Conservation (phyloP, 2,329 filamentous ascomycete genomes). For the Aspergillus sp. region DNA sequence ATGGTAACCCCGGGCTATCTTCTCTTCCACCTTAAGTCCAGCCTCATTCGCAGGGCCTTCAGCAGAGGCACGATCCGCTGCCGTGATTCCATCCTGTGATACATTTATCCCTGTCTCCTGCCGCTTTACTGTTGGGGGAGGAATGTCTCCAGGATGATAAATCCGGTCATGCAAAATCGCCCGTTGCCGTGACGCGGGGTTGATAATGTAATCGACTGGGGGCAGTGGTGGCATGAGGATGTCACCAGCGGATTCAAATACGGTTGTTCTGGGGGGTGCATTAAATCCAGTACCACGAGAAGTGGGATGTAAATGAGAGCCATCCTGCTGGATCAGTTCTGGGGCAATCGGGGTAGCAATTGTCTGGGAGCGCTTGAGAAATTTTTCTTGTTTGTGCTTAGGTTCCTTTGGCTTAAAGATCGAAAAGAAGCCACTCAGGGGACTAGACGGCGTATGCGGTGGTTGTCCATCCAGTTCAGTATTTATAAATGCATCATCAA, state of each 20-base stretch:
- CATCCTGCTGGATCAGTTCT: constrained; percentile 11
- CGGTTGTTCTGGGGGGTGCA: constrained; percentile 83
- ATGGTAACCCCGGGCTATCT: constrained; percentile 95
- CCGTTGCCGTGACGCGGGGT: constrained; percentile 76
- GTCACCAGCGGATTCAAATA: constrained; percentile 94
- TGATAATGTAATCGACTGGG: constrained; percentile 74
- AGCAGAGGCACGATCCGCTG: constrained; percentile 2
- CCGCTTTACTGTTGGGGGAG: constrained; percentile 63
- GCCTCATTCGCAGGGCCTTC: constrained; percentile 15
- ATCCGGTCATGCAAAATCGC: constrained; percentile 97
- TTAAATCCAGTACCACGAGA: constrained; percentile 53
- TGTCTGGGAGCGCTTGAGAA: constrained; percentile 77
- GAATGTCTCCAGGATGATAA: constrained; percentile 92
- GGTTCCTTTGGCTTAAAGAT: constrained; percentile 66
- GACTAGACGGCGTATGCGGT: constrained; percentile 40
- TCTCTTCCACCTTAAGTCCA: constrained; percentile 89
- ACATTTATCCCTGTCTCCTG: constrained; percentile 40
- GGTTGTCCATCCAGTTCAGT: constrained; percentile 11
- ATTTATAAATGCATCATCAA: background rate
- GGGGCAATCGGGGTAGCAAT: constrained; percentile 40
- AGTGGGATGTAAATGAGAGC: constrained; percentile 50
- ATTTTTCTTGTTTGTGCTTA: constrained; percentile 54
- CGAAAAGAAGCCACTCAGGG: constrained; percentile 66
- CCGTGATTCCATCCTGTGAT: constrained; percentile 20
- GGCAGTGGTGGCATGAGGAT: constrained; percentile 87